These are phyloP conservation scores for Heterobasidion annosum DNA, from an alignment of 1,284 basidiomycete species.

Conservation along the genomic window DNA sequence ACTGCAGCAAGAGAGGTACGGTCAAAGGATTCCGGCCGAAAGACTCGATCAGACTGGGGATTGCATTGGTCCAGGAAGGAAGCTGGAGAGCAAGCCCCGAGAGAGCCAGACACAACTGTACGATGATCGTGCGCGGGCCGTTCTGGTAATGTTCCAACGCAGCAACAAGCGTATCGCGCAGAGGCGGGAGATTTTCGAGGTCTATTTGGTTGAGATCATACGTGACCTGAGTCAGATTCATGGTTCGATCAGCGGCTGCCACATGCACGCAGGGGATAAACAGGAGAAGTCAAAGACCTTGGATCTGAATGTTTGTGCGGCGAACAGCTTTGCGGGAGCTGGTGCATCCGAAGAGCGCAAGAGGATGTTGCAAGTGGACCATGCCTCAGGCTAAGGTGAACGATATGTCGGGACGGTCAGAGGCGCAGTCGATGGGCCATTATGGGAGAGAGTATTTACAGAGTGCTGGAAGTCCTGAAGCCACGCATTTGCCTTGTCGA, in stretches of 20 bases:
- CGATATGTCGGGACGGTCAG: constrained; percentile 44
- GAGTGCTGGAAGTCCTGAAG: constrained; percentile 95
- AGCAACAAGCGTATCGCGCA: constrained; percentile 82
- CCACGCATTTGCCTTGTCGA: constrained; percentile 86
- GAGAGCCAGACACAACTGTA: constrained; percentile 86
- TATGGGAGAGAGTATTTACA: constrained; percentile 73
- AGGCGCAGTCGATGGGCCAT: constrained; percentile 50
- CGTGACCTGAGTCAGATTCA: constrained; percentile 59
- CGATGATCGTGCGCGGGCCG: constrained; percentile 82
- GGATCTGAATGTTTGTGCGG: constrained; percentile 92
- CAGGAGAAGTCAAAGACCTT: constrained; percentile 55
- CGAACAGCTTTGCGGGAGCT: constrained; percentile 82
- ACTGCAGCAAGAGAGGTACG: constrained; percentile 82
- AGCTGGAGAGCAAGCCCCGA: constrained; percentile 90
- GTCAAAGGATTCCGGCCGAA: constrained; percentile 83
- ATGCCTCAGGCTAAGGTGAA: constrained; percentile 77
- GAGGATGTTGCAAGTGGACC: constrained; percentile 90
- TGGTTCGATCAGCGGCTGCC: constrained; percentile 2
- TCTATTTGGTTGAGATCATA: constrained; percentile 94
- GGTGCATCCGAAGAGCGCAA: constrained; percentile 78
- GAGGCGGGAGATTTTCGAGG: constrained; percentile 55
- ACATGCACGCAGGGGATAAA: background rate
- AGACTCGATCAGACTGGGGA: constrained; percentile 76
- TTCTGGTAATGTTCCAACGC: constrained; percentile 63
- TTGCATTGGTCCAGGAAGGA: constrained; percentile 79